Evolutionary conservation across 2,329 filamentous ascomycete species (phyloP), one percentile per base, ranked within the genome.

Genomic region (Colletotrichum trifolii): DNA sequence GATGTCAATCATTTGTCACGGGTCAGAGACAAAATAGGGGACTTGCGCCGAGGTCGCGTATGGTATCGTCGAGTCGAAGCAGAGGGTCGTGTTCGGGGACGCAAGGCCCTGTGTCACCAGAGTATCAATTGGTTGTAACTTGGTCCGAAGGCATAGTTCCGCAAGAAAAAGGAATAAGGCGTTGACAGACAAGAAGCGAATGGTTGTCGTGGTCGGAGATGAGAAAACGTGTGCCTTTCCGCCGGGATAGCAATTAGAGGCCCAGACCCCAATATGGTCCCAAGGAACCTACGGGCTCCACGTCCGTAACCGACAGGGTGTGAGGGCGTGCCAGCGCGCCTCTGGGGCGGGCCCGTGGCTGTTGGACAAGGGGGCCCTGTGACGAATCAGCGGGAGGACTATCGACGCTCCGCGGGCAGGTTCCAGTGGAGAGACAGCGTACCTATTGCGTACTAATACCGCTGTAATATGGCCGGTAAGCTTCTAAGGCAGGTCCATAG

Each of bases 141-240:
- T 39, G 59, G 47, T 54, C 42, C 63, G 47, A 53, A 57, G 58
- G 39, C 63, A 66, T 66, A 63, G 53, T 66, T 53, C 57, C 63
- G 63, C 36, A 36, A 33, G 48, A 50, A 25, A 25, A 25, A 25
- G 25, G 25, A 25, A 1, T 25, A 25, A 25, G 58, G 36, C 57
- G 58, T 54, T 60, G n/a, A 39, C 42, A 40, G 17, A 40, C 47
- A 39, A 52, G 17, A 46, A 40, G 25, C 36, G 39, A 33, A 49
- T 40, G 47, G 59, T 57, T 40, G 63, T 63, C 59, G 59, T 57
- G 58, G 58, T 39, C 38, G 43, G 33, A 63, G 47, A 43, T 63
- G 58, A 57, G 63, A 66, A 66, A 66, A 66, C 59, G 58, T 66
- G 47, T 66, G 59, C 58, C 59, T 63, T 65, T 50, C 25, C 34